phyloP scores from a whole-genome alignment of 2,329 filamentous ascomycete genomes.

The Xylaria polymorpha region DNA sequence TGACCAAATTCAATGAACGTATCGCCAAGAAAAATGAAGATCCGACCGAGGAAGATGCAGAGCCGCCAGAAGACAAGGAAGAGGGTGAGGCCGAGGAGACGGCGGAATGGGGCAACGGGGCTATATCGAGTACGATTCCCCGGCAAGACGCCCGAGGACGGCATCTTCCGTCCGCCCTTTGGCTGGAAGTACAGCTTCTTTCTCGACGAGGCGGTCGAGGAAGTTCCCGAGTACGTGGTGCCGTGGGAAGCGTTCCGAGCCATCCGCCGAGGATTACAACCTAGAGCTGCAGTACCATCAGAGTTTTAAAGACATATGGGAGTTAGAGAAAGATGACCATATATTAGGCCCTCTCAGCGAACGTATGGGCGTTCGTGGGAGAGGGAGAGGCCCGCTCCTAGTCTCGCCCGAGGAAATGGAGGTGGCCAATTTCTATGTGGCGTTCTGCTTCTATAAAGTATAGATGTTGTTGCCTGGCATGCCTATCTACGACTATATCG shows the following conservation, averaged over 20 bases:
- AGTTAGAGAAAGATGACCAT: constrained; percentile 86
- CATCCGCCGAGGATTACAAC: constrained; percentile 92
- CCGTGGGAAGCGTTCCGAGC: constrained; percentile 98
- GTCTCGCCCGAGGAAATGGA: constrained; percentile 92
- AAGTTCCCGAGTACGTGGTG: constrained; percentile 96
- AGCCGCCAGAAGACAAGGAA: constrained; percentile 55
- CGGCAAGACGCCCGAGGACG: constrained; percentile 82
- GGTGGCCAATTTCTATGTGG: constrained; percentile 89
- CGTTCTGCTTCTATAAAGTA: constrained; percentile 97
- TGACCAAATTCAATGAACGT: constrained; percentile 79
- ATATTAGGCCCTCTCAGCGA: constrained; percentile 87
- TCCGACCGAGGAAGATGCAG: constrained; percentile 41
- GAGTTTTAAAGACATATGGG: constrained; percentile 90
- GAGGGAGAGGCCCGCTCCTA: constrained; percentile 72
- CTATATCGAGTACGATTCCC: constrained; percentile 94
- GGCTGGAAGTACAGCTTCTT: constrained; percentile 99
- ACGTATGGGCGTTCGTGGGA: constrained; percentile 91
- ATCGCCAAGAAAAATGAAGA: constrained; percentile 55
- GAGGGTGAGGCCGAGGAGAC: constrained; percentile 72
- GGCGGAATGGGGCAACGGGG: constrained; percentile 89
- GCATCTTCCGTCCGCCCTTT: constrained; percentile 91
- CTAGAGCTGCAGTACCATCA: constrained; percentile 95
- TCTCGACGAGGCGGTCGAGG: constrained; percentile 94
- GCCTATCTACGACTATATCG: neutral
- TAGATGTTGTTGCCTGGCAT: constrained; percentile 53